Base-by-base conservation (phyloP, 1,284 basidiomycete genomes). In the Malassezia yamatoensis region DNA sequence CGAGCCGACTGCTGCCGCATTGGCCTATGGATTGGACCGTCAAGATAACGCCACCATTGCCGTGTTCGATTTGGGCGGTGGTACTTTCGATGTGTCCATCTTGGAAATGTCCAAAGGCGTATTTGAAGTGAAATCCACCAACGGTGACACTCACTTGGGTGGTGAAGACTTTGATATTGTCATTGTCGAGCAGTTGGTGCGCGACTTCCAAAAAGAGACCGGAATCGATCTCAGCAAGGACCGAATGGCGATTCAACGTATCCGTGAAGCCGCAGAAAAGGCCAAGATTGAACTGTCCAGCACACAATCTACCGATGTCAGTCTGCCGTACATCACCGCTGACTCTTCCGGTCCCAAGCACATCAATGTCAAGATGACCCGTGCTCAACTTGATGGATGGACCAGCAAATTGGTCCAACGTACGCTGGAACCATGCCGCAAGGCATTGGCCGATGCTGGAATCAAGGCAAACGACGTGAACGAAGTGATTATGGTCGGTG, bases 41-140 rank as follows among this genome's bases (percentile, higher is more conserved):
- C 54, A 66, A 51, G 54, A 61, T 48, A 58, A 62, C 43, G 62
- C 62, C 20, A 60, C 65, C 69, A 93, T 98, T 69, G 90, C 90
- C 51, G 93, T 98, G 61, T 98, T 96, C 76, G 93, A 98, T 80
- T 80, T 91, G 46, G 88, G 89, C 70, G 89, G 88, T 75, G 89
- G 89, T 67, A 91, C 89, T 16, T 91, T 91, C 77, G 90, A 96
- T 88, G 88, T 96, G 69, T 96, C 93, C 35, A 90, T 98, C 66
- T 81, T 96, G 42, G 90, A 96, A 79, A 96, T 96, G 88, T 89
- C 94, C 78, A 91, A 94, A 79, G 93, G 93, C 68, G 90, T 98
- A 21, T 98, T 96, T 77, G 93, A 96, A 77, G 93, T 98, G 76
- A 96, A 96, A 81, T 96, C 93, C 1, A 98, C 93, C 63, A 96